phyloP scores from a whole-genome alignment of 495 filamentous ascomycete genomes.

The Penicillium antarcticum region DNA sequence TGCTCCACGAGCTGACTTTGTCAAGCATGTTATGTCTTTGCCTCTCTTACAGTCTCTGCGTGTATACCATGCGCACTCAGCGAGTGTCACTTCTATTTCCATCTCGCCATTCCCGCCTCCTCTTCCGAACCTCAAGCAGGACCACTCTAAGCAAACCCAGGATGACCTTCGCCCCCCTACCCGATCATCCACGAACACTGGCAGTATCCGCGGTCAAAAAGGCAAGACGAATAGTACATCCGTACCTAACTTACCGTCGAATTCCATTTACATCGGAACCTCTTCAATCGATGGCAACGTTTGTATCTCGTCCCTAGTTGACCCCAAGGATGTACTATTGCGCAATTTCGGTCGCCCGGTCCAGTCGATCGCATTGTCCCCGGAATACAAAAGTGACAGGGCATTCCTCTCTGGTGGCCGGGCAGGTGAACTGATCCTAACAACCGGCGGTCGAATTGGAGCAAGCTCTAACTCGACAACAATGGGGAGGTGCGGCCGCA shows the following conservation, averaged over 20 bases:
- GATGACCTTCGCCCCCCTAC: slow-evolving; percentile 43
- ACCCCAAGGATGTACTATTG: slow-evolving; percentile 76
- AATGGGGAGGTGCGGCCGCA: slow-evolving; percentile 71
- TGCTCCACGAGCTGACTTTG: slow-evolving; percentile 18
- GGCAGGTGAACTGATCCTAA: slow-evolving; percentile 87
- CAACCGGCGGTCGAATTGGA: slow-evolving; percentile 73
- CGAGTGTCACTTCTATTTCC: slow-evolving; percentile 83
- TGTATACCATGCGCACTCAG: slow-evolving; percentile 86
- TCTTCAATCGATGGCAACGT: slow-evolving; percentile 95
- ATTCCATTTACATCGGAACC: slow-evolving; percentile 86
- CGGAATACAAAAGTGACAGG: slow-evolving; percentile 84
- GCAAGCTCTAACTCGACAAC: slow-evolving; percentile 77
- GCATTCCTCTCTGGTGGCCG: slow-evolving; percentile 87
- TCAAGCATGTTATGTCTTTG: slow-evolving; percentile 77
- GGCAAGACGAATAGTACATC: slow-evolving; percentile 37
- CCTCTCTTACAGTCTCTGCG: slow-evolving; percentile 75
- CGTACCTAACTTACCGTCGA: slow-evolving; percentile 69
- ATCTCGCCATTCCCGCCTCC: slow-evolving; percentile 88
- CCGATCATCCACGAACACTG: slow-evolving; percentile 43
- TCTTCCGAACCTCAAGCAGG: slow-evolving; percentile 54
- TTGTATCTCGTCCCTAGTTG: slow-evolving; percentile 78
- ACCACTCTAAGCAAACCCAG: slow-evolving; percentile 43
- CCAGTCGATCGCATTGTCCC: slow-evolving; percentile 84
- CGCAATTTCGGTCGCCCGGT: slow-evolving; percentile 93
- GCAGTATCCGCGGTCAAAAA: slow-evolving; percentile 50